Evolutionary conservation across 2,329 filamentous ascomycete genomes (phyloP), one percentile per base, ranked within the genome.

Genomic region (Purpureocillium lavendulum): DNA sequence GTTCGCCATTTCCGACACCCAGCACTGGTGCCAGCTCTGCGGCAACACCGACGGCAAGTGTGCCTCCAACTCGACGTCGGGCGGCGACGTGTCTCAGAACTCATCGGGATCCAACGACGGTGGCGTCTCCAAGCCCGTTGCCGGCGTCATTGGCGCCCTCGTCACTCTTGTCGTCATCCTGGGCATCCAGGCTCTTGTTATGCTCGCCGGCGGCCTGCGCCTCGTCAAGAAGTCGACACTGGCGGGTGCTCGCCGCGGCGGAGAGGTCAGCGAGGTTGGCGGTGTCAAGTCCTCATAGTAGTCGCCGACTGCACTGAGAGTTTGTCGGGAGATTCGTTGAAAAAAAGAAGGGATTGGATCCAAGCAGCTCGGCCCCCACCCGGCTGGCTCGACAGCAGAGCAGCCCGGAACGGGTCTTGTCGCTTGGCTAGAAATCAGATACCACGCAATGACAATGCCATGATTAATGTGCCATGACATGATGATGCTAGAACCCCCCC

Each of bases 141-240:
- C 85, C 1, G 87, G 87, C 38, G 86, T 90, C 5, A 88, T 94
- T 37, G 81, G 86, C 33, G 85, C 87, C 33, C 60, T 88, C 47
- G 68, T 84, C 30, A 74, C 73, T 0, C 58, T 77, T 5, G 64
- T 65, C 9, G 68, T 73, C 10, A 61, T 76, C 13, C 58, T 73
- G 31, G 65, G 60, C 12, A 30, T 69, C 15, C 61, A 71, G 54
- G 65, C 56, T 9, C 52, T 69, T 12, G 53, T 70, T 33, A 57
- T 71, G 51, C 49, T 62, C 13, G 12, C 67, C 6, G 63, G 59
- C 6, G 69, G 70, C 10, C 48, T 73, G 44, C 65, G 66, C 17
- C 48, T 74, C 15, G 66, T 68, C 38, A 72, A 67, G 56, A 73
- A 70, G 60, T 65, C 66, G 10, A 57, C 58, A 4, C 49, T 66